These are phyloP conservation scores for Lentinus polychrous DNA, from an alignment of 1,284 basidiomycete species.

Conservation along the genomic window DNA sequence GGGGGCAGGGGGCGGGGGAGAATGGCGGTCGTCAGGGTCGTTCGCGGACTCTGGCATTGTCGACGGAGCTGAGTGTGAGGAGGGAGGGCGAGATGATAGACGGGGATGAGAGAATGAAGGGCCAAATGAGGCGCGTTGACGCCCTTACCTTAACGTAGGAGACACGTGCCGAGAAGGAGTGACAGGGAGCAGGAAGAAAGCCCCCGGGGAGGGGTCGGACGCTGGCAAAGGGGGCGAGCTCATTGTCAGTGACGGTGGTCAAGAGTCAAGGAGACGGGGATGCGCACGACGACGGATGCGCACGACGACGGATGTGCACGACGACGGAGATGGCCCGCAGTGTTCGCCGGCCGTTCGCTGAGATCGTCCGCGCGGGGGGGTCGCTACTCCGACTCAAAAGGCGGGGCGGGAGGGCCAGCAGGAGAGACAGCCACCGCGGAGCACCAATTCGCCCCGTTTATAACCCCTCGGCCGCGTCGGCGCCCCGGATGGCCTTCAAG, in stretches of 20 bases:
- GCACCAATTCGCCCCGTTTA: background rate
- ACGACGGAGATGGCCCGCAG: constrained; percentile 9
- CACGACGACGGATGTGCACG: too few relatives aligned
- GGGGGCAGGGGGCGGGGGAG: constrained; percentile 29
- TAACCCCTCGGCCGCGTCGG: background rate
- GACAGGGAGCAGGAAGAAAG: constrained; percentile 16
- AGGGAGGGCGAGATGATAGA: constrained; percentile 11
- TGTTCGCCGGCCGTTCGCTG: constrained; percentile 14
- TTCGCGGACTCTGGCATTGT: constrained; percentile 28
- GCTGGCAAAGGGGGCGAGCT: constrained; percentile 9
- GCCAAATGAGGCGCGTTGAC: constrained; percentile 13
- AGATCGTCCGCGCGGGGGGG: background rate
- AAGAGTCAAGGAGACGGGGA: background rate
- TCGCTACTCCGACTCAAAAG: constrained; percentile 1
- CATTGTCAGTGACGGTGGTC: constrained; percentile 9
- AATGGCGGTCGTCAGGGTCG: constrained; percentile 31
- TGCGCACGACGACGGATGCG: background rate
- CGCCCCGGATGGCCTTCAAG: background rate
- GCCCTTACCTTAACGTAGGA: constrained; percentile 9
- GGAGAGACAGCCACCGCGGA: background rate
- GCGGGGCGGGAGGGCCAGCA: constrained; percentile 9
- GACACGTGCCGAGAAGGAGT: constrained; percentile 15
- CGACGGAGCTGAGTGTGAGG: constrained; percentile 11
- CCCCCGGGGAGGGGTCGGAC: constrained; percentile 8
- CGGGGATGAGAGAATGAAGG: constrained; percentile 10